Evolutionary conservation across 129 eudicot species (phyloP).

Genomic region (Gnaphalium uliginosum): DNA sequence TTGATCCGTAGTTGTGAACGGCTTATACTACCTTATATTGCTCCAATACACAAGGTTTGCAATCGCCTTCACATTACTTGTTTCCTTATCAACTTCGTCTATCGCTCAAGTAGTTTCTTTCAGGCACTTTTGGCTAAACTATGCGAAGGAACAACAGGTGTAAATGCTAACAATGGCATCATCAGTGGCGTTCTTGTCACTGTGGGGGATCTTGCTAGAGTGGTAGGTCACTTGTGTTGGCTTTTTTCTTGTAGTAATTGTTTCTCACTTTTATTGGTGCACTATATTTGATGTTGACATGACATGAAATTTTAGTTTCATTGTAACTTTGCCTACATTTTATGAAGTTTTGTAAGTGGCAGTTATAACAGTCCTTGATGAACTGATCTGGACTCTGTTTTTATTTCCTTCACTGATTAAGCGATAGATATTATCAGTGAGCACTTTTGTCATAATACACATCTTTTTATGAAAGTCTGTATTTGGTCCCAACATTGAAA

Average conservation of each 20-base stretch:
- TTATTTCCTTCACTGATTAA: conserved; percentile 7
- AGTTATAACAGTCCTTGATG: conserved; percentile 4
- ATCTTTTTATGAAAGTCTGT: neutral
- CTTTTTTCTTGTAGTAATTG: conserved; percentile 18
- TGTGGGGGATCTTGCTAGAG: conserved; percentile 97
- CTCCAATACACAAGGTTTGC: conserved; percentile 92
- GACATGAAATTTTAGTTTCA: neutral
- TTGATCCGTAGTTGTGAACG: conserved; percentile 95
- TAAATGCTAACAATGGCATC: conserved; percentile 83
- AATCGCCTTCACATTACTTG: neutral
- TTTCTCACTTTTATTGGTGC: conserved; percentile 14
- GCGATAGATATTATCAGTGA: neutral
- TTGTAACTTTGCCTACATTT: conserved; percentile 8
- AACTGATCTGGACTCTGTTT: conserved; percentile 13
- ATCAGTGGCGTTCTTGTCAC: conserved; percentile 89
- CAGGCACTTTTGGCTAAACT: conserved; percentile 95
- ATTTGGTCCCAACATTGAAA: conserved; percentile 12
- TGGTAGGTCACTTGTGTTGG: conserved; percentile 53
- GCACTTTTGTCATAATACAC: conserved; percentile 4
- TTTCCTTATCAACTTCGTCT: conserved; percentile 8
- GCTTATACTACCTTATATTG: conserved; percentile 85
- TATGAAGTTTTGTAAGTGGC: conserved; percentile 3
- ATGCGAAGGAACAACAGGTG: conserved; percentile 82
- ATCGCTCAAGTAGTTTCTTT: conserved; percentile 25
- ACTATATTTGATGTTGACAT: conserved; percentile 11